Conservation (phyloP, 202 grass and related monocot genomes). For the Eragrostis tef region DNA sequence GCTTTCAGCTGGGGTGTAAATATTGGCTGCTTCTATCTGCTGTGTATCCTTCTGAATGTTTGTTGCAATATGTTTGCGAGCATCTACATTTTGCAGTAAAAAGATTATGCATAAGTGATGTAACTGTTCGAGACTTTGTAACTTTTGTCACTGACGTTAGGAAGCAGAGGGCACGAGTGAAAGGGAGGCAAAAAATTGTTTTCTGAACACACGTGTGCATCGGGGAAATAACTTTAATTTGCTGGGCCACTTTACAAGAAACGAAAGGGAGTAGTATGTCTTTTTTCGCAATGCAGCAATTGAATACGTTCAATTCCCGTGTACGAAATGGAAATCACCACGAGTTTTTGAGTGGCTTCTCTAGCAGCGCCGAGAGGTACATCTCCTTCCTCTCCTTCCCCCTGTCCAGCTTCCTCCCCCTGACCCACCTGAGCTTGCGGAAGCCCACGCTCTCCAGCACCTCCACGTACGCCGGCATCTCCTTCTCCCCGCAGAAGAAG, state of each 20-base stretch:
- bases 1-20: slow-evolving; percentile 4
- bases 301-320: background rate
- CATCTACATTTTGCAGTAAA: too few species aligned
- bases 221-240: too few species aligned
- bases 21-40: slow-evolving; percentile 11
- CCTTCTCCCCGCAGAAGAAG: slow-evolving; percentile 54
- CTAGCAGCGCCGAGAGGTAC: slow-evolving; percentile 63
- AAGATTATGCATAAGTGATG: too few species aligned
- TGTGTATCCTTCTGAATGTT: background rate
- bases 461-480: slow-evolving; percentile 48
- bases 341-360: slow-evolving; percentile 46
- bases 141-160: background rate
- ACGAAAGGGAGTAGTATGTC: background rate
- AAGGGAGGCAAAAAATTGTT: background rate
- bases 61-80: background rate
- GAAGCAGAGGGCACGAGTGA: background rate
- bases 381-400: slow-evolving; percentile 50
- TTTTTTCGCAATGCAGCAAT: background rate
- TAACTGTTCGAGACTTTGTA: too few species aligned
- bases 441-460: slow-evolving; percentile 50
- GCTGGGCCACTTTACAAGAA: too few species aligned
- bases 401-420: slow-evolving; percentile 52
- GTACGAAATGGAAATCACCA: background rate
- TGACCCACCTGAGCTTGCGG: slow-evolving; percentile 47
- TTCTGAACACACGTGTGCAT: too few species aligned